These are phyloP conservation scores for Alloteropsis angusta DNA, from an alignment of 202 grass and related monocot genomes.

Conservation along the genomic window DNA sequence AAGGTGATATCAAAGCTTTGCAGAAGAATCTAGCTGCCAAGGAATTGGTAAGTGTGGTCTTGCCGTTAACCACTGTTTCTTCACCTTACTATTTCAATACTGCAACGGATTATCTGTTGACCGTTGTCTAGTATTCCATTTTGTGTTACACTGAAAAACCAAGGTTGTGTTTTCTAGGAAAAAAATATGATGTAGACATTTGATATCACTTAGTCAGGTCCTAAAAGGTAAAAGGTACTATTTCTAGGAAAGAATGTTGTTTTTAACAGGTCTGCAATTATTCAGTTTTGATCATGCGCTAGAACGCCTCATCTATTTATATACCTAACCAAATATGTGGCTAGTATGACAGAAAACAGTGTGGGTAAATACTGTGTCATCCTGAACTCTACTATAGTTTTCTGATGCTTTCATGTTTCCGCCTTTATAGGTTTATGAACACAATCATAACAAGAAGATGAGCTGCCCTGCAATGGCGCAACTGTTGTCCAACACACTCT, in stretches of 20 bases:
- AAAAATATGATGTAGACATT: background rate
- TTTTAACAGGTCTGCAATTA: background rate
- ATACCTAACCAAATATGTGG: background rate
- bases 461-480: constrained; percentile 82
- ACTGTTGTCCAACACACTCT: constrained; percentile 83
- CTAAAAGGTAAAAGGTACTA: background rate
- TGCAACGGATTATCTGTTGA: background rate
- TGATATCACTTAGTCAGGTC: background rate
- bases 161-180: background rate
- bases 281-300: constrained; percentile 10
- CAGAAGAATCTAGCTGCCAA: constrained; percentile 73
- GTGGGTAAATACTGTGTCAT: background rate
- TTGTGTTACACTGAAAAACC: background rate
- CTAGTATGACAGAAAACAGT: background rate
- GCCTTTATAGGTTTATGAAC: constrained; percentile 63
- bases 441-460: constrained; percentile 94
- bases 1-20: constrained; percentile 80
- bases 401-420: background rate
- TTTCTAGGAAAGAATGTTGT: background rate
- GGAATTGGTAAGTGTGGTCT: constrained; percentile 46
- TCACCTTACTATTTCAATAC: background rate
- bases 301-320: background rate
- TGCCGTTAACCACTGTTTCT: background rate
- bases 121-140: background rate
- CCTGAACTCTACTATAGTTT: background rate